Conservation (phyloP, 192 early-diverging fungal genomes). For the Coemansia javaensis region DNA sequence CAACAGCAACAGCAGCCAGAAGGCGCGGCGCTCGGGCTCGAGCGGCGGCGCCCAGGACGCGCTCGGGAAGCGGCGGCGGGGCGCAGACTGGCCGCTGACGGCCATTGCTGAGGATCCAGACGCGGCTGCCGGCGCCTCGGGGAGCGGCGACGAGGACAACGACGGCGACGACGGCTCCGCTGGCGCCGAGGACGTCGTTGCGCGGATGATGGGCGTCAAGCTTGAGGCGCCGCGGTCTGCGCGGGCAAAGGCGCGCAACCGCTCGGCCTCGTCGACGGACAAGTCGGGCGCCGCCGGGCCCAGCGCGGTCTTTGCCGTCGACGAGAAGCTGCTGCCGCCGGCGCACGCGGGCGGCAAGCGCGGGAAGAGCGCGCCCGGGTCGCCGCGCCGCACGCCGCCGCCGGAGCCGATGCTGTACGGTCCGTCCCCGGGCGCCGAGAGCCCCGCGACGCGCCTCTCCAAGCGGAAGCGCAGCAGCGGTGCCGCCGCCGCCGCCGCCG, state of each 20-base stretch:
- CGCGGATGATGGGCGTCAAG: slow-evolving; percentile 22
- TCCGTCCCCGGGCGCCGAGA: background rate
- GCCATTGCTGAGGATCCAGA: slow-evolving; percentile 7
- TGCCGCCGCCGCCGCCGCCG: too few species aligned
- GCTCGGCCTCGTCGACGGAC: slow-evolving; percentile 22
- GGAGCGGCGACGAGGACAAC: background rate
- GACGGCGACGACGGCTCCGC: slow-evolving; percentile 5
- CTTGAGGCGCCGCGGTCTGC: slow-evolving; percentile 1
- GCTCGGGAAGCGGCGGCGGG: slow-evolving; percentile 11
- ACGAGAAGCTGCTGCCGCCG: background rate
- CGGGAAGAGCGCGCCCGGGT: slow-evolving; percentile 37
- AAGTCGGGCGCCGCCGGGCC: slow-evolving; percentile 1
- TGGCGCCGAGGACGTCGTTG: slow-evolving; percentile 23
- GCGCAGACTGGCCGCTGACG: too few species aligned
- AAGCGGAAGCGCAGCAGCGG: slow-evolving; percentile 22
- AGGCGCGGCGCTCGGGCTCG: background rate
- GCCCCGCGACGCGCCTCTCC: background rate
- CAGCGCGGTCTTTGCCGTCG: background rate
- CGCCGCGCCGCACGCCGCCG: slow-evolving; percentile 28
- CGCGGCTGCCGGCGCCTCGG: background rate
- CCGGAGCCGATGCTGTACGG: slow-evolving; percentile 23
- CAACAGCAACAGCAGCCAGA: slow-evolving; percentile 1
- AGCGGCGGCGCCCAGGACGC: background rate
- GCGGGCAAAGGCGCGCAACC: slow-evolving; percentile 14
- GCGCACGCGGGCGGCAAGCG: background rate